These are phyloP conservation scores for Sordaria brevicollis DNA, from an alignment of 495 filamentous ascomycete genomes.

Conservation along the genomic window DNA sequence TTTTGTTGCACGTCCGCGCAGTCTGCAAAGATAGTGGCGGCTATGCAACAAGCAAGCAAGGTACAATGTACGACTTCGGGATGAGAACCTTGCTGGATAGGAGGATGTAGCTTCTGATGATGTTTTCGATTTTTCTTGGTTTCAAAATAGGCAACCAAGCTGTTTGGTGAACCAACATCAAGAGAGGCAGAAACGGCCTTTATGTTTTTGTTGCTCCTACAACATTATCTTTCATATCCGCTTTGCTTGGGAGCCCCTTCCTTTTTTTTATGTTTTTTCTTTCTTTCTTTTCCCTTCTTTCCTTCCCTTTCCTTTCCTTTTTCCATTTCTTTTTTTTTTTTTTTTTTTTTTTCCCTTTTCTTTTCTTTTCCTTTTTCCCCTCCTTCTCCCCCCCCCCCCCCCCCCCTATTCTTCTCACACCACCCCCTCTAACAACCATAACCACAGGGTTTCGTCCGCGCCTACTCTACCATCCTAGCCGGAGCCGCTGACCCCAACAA, in stretches of 20 bases:
- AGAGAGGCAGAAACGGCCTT: background rate
- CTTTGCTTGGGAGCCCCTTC: too few species aligned
- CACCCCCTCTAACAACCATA: background rate
- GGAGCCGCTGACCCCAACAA: conserved; percentile 24
- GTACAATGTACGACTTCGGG: background rate
- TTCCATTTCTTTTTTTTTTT: background rate
- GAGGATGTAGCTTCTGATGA: background rate
- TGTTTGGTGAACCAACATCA: background rate
- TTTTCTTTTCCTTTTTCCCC: too few species aligned
- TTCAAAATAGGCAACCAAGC: too few species aligned
- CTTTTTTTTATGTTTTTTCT: background rate
- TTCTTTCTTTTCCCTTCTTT: background rate
- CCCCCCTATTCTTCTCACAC: too few species aligned
- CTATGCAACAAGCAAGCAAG: background rate
- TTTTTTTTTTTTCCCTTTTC: background rate
- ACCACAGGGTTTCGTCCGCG: conserved; percentile 39
- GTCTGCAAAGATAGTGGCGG: background rate
- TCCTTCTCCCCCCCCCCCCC: too few species aligned
- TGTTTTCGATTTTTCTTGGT: background rate
- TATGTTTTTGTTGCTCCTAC: too few species aligned
- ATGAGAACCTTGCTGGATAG: background rate
- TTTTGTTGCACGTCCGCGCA: background rate
- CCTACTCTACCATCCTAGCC: conserved; percentile 41
- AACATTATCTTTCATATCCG: too few species aligned
- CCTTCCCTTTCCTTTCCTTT: background rate